These are phyloP conservation scores for Xerocomellus intermedius DNA, from an alignment of 768 basidiomycete genomes.

Conservation along the genomic window DNA sequence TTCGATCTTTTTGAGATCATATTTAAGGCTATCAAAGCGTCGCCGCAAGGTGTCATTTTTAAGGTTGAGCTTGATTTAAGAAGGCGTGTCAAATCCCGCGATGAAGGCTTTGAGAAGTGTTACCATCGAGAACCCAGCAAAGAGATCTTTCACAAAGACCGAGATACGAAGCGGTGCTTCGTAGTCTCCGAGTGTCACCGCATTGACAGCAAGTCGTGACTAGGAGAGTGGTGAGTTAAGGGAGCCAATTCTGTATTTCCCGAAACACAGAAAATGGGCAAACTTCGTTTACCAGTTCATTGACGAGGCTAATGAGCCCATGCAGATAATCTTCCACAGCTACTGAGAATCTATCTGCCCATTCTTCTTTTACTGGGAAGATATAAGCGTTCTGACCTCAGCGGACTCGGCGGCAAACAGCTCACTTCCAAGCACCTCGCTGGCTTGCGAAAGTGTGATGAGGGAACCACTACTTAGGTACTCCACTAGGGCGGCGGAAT, in stretches of 20 bases:
- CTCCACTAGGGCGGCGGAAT: slow-evolving; percentile 61
- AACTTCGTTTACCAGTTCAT: slow-evolving; percentile 62
- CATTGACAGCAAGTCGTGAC: slow-evolving; percentile 78
- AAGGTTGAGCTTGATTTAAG: slow-evolving; percentile 60
- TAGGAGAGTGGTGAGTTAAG: slow-evolving; percentile 28
- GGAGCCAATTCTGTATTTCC: background rate
- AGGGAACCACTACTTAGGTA: slow-evolving; percentile 61
- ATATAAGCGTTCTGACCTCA: slow-evolving; percentile 6
- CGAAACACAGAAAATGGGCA: background rate
- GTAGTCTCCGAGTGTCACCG: slow-evolving; percentile 80
- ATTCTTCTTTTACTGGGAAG: slow-evolving; percentile 60
- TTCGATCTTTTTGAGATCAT: slow-evolving; percentile 86
- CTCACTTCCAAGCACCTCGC: slow-evolving; percentile 67
- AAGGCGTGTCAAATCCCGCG: slow-evolving; percentile 2
- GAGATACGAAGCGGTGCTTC: slow-evolving; percentile 79
- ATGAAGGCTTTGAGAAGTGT: background rate
- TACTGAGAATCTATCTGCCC: slow-evolving; percentile 62
- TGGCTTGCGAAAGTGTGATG: slow-evolving; percentile 51
- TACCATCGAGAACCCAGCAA: slow-evolving; percentile 84
- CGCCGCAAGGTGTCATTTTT: slow-evolving; percentile 77
- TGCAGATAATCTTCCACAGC: slow-evolving; percentile 81
- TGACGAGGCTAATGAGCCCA: slow-evolving; percentile 72
- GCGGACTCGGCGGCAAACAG: slow-evolving; percentile 3
- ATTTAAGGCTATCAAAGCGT: slow-evolving; percentile 79
- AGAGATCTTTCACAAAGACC: slow-evolving; percentile 75